Percentiles rank a stretch among this genome's conserved stretches.
Evolutionary conservation across 352 stramenopile species (phyloP).

Genomic region (Phytopythium oedochilum): DNA sequence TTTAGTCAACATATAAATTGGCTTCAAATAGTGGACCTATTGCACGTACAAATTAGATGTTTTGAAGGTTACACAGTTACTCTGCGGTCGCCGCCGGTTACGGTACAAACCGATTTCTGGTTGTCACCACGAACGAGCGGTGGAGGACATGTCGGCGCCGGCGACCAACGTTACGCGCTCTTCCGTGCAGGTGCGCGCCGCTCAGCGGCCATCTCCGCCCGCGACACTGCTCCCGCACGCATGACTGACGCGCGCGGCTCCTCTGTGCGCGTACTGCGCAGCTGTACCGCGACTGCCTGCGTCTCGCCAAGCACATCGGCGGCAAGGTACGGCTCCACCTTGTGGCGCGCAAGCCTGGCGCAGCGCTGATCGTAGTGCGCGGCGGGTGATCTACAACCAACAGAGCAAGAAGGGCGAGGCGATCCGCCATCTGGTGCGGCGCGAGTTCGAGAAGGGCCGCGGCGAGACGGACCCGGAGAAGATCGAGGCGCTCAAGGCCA

Average conservation of each 20-base stretch:
- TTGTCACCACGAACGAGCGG: not conserved
- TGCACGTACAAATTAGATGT: too few relatives aligned
- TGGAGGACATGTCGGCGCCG: slow-evolving; percentile 28
- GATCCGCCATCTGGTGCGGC: slow-evolving; percentile 65
- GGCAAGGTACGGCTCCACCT: slow-evolving; percentile 41
- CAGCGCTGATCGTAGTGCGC: not conserved
- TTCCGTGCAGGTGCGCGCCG: slow-evolving; percentile 50
- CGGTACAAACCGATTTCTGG: not conserved
- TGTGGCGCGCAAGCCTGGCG: not conserved
- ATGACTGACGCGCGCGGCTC: not conserved
- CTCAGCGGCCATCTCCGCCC: not conserved
- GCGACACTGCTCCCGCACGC: not conserved
- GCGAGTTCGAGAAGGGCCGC: slow-evolving; percentile 78
- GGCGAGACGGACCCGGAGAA: slow-evolving; percentile 76
- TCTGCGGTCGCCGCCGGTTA: not conserved
- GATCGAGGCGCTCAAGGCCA: slow-evolving; percentile 80
- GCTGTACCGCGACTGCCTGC: slow-evolving; percentile 84
- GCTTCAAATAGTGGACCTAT: not conserved
- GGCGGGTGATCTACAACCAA: not conserved
- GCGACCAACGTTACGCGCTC: slow-evolving; percentile 65
- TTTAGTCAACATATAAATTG: too few relatives aligned
- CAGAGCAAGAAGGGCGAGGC: slow-evolving; percentile 83
- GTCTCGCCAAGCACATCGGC: slow-evolving; percentile 84
- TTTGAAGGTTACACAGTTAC: not conserved
- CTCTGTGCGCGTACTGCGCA: slow-evolving; percentile 10